Evolutionary conservation across 2,329 filamentous ascomycete genomes (phyloP), one percentile per base, ranked within the genome.

Genomic region (Colletotrichum somersetense): DNA sequence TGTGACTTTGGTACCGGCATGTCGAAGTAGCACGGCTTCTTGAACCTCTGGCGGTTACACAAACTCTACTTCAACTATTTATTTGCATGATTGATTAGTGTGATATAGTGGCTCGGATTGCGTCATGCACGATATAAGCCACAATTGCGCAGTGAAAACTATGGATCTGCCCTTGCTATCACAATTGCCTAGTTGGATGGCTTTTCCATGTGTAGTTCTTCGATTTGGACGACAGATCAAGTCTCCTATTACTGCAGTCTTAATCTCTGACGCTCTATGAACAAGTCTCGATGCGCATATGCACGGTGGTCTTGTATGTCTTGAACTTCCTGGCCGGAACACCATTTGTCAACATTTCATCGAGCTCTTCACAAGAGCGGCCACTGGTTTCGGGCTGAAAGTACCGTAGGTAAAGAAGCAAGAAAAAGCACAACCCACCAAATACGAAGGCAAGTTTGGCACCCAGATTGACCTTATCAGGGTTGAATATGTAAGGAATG

Each of bases 371-470:
- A 59, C 76, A 77, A 1, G 75, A 76, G 11, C 77, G 73, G 0
- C 75, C 73, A 8, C 72, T 71, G 16, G 77, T 78, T 73, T 81
- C 78, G 6, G 85, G 85, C 81, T 82, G 79, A 67, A 74, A 80
- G 66, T 79, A 78, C 76, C 77, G 77, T 7, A 83, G 61, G 72
- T 78, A 83, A 30, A 80, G 66, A 14, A 79, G 73, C 33, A 73
- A 79, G 12, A 81, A 53, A 7, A 81, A 68, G 23, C 77, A 76
- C 3, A 82, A 67, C 0, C 75, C 80, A 10, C 81, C 81, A 75
- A 84, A 85, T 3, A 85, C 75, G 56, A 85, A 85, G 0, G 78
- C 79, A 1, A 82, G 81, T 73, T 84, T 85, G 2, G 80, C 82
- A 5, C 79, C 79, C 4, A 83, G 72, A 59, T 83, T 80, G n/a